Conservation (phyloP, 306 rosid genomes). For the Vigna angularis region DNA sequence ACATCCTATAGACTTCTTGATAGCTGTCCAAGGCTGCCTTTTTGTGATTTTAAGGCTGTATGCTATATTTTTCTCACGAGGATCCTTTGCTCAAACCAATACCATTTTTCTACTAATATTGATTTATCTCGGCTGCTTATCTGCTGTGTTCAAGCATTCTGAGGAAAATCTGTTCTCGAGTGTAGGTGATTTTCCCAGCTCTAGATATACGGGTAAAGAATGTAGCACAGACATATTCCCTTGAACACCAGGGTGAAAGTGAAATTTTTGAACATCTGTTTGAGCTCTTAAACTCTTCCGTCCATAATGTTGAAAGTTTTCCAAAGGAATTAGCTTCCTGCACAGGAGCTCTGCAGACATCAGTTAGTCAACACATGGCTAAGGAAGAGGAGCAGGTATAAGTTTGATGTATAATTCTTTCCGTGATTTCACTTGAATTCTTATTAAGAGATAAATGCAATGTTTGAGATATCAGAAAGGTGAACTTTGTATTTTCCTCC, state of each 20-base stretch:
- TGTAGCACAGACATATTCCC: constrained; percentile 97
- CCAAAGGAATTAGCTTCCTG: constrained; percentile 94
- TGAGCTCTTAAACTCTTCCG: constrained; percentile 72
- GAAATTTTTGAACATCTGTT: constrained; percentile 85
- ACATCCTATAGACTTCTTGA: constrained; percentile 28
- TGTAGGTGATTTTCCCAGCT: constrained; percentile 96
- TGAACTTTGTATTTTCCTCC: neutral
- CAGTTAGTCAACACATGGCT: constrained; percentile 98
- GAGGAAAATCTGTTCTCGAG: constrained; percentile 43
- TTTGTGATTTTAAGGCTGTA: constrained; percentile 23
- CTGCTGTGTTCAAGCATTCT: constrained; percentile 34
- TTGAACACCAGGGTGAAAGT: constrained; percentile 93
- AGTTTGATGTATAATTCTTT: constrained; percentile 35
- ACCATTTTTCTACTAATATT: neutral
- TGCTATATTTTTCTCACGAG: constrained; percentile 8
- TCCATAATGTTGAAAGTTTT: constrained; percentile 73
- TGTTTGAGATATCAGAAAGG: neutral
- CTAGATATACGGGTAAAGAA: constrained; percentile 98
- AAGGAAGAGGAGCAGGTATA: constrained; percentile 98
- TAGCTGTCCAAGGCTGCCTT: constrained; percentile 21
- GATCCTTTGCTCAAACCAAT: constrained; percentile 7
- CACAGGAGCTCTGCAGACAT: constrained; percentile 90
- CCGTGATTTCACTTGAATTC: constrained; percentile 24
- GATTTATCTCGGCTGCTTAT: constrained; percentile 15
- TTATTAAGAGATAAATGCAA: constrained; percentile 2